Percentiles rank a stretch among this genome's conserved stretches.
These are phyloP conservation scores for Neostapfia colusana DNA, from an alignment of 176 grass and related monocot species.

Conservation along the genomic window DNA sequence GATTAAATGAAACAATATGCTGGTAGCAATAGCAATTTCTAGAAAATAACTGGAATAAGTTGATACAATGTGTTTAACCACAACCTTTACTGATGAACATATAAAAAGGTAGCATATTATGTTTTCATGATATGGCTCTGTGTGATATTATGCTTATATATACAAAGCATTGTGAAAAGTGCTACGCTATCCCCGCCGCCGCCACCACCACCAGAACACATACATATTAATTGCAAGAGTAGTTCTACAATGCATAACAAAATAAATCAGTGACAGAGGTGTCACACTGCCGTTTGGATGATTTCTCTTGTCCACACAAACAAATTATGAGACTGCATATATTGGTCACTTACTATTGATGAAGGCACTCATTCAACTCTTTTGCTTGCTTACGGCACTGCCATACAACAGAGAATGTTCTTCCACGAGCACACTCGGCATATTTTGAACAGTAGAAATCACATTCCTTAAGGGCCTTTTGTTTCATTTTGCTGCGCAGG, in stretches of 20 bases:
- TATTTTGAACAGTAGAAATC: conserved; percentile 80
- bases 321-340: conserved; percentile 5
- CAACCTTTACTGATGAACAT: neutral
- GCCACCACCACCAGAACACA: too few species aligned
- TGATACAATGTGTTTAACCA: neutral
- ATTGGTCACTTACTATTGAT: conserved; percentile 74
- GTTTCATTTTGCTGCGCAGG: conserved; percentile 98
- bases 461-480: conserved; percentile 87
- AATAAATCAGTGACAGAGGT: conserved; percentile 18
- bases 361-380: conserved; percentile 95
- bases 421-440: conserved; percentile 89
- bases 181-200: too few species aligned
- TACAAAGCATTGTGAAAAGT: neutral
- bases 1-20: neutral
- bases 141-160: neutral
- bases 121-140: neutral
- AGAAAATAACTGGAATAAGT: too few species aligned
- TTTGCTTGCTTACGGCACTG: conserved; percentile 79
- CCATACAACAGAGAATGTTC: conserved; percentile 92
- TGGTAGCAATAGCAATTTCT: neutral
- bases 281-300: neutral
- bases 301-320: conserved; percentile 19
- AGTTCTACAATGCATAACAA: too few species aligned
- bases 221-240: too few species aligned
- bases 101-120: neutral